Evolutionary conservation across 2,329 filamentous ascomycete genomes (phyloP).

Genomic region (Thielaviopsis cerberus): DNA sequence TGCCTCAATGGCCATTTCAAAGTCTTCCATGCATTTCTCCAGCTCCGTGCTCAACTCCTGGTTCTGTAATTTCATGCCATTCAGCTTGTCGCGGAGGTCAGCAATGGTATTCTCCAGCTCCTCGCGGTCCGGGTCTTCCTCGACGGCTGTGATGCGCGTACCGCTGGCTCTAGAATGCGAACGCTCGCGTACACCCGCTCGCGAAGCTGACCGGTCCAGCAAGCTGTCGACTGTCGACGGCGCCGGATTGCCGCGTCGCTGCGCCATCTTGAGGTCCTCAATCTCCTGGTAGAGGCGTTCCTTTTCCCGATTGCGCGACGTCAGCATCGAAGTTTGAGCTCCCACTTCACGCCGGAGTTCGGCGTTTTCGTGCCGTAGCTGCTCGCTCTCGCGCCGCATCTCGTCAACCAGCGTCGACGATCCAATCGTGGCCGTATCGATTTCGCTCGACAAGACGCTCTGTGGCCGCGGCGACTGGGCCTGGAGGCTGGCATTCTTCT

Average conservation of each 20-base stretch:
- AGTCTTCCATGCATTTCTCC: conserved; percentile 59
- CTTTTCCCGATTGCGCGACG: conserved; percentile 85
- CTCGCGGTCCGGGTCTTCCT: conserved; percentile 64
- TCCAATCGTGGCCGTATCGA: conserved; percentile 29
- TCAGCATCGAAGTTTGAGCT: conserved; percentile 93
- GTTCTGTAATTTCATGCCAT: conserved; percentile 70
- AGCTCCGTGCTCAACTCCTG: conserved; percentile 74
- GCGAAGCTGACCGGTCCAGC: conserved; percentile 81
- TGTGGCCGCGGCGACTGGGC: conserved; percentile 29
- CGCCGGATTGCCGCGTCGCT: conserved; percentile 43
- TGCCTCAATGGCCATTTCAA: conserved; percentile 51
- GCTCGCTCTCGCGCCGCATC: conserved; percentile 46
- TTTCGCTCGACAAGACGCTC: conserved; percentile 30
- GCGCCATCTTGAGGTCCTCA: conserved; percentile 80
- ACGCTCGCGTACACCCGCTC: conserved; percentile 49
- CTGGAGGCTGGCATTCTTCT: conserved; percentile 28
- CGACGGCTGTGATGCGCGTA: conserved; percentile 39
- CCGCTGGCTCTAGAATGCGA: conserved; percentile 59
- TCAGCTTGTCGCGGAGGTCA: conserved; percentile 69
- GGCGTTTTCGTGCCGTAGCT: conserved; percentile 78
- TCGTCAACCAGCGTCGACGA: conserved; percentile 61
- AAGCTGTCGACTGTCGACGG: conserved; percentile 68
- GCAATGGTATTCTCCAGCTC: conserved; percentile 71
- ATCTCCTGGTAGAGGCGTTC: conserved; percentile 92
- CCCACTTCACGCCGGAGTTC: conserved; percentile 82